A percentile compares a stretch with the other conserved stretches of the same genome.
These are phyloP conservation scores for Corymbia citriodora DNA, from an alignment of 441 rosid genomes.

Conservation along the genomic window DNA sequence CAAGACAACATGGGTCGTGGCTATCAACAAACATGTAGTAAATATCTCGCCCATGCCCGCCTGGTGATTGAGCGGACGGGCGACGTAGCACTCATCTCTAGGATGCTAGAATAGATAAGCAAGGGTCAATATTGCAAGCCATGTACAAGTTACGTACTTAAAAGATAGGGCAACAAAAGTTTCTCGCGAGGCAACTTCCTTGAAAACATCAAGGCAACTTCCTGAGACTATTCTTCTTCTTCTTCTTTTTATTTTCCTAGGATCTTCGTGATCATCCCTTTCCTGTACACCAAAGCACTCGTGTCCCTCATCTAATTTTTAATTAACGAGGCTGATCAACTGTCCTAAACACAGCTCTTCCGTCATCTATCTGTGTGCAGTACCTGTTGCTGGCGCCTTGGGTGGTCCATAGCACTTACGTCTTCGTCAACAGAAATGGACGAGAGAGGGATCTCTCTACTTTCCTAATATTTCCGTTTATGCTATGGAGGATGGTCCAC, in stretches of 20 bases:
- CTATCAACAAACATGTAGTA: neutral
- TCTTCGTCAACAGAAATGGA: neutral
- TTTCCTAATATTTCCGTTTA: constrained; percentile 34
- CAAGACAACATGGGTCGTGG: neutral
- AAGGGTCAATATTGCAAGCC: neutral
- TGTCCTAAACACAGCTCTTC: neutral
- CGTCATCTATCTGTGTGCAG: neutral
- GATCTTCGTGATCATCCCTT: neutral
- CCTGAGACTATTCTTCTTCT: neutral
- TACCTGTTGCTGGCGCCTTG: constrained; percentile 7
- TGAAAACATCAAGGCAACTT: neutral
- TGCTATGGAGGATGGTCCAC: constrained; percentile 52
- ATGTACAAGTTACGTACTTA: neutral
- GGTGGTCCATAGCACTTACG: neutral
- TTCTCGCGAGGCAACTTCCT: neutral
- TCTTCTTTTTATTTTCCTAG: neutral
- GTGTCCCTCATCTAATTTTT: neutral
- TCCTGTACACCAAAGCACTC: neutral
- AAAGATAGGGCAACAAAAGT: neutral
- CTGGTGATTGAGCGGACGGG: neutral
- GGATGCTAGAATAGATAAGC: neutral
- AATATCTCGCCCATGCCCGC: neutral
- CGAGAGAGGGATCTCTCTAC: constrained; percentile 9
- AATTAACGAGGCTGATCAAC: neutral
- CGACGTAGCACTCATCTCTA: neutral